phyloP scores from a whole-genome alignment of 108 stramenopile genomes.

The Pseudonitzschia delicatissima region DNA sequence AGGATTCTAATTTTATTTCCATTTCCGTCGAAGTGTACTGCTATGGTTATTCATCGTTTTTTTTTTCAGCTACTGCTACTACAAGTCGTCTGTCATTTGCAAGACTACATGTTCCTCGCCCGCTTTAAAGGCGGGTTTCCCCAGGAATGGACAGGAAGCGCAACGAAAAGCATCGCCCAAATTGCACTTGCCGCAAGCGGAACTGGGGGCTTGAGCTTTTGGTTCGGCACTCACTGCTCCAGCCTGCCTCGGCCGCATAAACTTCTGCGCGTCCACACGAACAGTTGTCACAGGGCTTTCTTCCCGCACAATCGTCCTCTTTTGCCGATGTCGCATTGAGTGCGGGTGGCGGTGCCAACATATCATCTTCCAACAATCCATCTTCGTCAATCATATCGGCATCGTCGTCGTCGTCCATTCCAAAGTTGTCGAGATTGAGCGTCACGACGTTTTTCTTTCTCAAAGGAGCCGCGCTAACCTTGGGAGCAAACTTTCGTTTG shows the following conservation, averaged over 20 bases:
- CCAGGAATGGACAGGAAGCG: constrained; percentile 94
- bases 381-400: constrained; percentile 76
- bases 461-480: constrained; percentile 20
- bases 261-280: constrained; percentile 92
- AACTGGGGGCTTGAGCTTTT: constrained; percentile 33
- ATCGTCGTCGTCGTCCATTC: constrained; percentile 52
- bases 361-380: constrained; percentile 38
- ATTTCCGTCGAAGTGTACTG: too few relatives aligned
- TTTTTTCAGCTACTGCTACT: not conserved
- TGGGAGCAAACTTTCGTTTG: constrained; percentile 20
- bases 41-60: not conserved
- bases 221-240: not conserved
- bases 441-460: constrained; percentile 26
- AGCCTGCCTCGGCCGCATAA: constrained; percentile 9
- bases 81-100: constrained; percentile 81
- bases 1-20: too few relatives aligned
- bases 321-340: constrained; percentile 29
- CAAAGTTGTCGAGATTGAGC: constrained; percentile 1
- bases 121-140: constrained; percentile 95
- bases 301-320: constrained; percentile 76
- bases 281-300: constrained; percentile 95
- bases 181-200: constrained; percentile 94
- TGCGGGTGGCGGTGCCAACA: constrained; percentile 54
- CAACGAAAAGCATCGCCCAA: constrained; percentile 99
- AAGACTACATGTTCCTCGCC: constrained; percentile 94